Evolutionary conservation across 345 rosid genomes (phyloP).

Genomic region (Pistacia vera): DNA sequence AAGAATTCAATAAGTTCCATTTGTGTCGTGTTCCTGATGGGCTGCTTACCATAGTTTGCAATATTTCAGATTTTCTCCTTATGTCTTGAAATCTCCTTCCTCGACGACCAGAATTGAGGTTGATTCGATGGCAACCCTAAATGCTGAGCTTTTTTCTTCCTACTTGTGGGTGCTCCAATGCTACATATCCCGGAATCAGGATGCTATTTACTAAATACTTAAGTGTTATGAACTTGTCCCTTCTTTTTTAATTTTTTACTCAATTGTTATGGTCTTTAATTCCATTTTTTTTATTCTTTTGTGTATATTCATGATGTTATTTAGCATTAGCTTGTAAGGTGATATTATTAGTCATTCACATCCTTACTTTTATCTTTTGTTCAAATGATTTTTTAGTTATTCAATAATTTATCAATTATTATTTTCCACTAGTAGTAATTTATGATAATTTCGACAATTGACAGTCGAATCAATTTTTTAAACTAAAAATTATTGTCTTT

Average conservation of each 20-base stretch:
- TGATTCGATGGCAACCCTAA: constrained; percentile 95
- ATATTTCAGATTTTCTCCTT: constrained; percentile 84
- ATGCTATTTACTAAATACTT: constrained; percentile 9
- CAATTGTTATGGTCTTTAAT: background rate
- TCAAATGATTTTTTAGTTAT: background rate
- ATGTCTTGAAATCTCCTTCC: constrained; percentile 92
- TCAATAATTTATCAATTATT: background rate
- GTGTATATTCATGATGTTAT: background rate
- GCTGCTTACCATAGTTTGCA: constrained; percentile 23
- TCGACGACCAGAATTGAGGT: constrained; percentile 88
- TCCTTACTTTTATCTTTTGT: background rate
- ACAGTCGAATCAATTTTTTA: background rate
- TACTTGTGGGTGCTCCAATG: constrained; percentile 92
- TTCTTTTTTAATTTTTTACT: background rate
- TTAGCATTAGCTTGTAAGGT: background rate
- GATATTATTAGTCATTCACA: background rate
- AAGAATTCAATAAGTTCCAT: constrained; percentile 17
- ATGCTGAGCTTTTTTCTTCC: constrained; percentile 92
- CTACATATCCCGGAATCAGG: constrained; percentile 84
- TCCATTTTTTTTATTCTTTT: background rate
- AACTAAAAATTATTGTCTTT: background rate
- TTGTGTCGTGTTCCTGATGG: constrained; percentile 11
- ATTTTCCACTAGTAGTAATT: background rate
- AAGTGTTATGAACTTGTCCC: constrained; percentile 8
- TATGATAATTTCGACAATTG: background rate